These are phyloP conservation scores for Camelina laxa DNA, from an alignment of 345 rosid species.

Conservation along the genomic window DNA sequence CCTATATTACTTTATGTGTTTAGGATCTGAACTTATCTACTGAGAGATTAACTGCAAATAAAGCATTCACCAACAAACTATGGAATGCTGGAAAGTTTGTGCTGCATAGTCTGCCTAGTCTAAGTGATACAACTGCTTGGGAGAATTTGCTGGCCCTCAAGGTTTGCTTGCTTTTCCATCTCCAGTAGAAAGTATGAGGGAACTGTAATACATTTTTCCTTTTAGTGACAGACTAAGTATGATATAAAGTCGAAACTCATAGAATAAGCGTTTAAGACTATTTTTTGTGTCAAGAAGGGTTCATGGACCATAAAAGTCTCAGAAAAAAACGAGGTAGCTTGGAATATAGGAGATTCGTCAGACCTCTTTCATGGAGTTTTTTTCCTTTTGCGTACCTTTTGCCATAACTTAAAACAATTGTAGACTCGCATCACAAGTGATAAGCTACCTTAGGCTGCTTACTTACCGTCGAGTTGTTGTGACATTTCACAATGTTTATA, in stretches of 20 bases:
- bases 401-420: slow-evolving; percentile 11
- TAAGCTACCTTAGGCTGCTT: slow-evolving; percentile 17
- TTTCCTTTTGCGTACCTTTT: slow-evolving; percentile 13
- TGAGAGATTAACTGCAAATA: slow-evolving; percentile 93
- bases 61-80: slow-evolving; percentile 92
- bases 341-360: slow-evolving; percentile 12
- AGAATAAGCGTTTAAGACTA: neutral
- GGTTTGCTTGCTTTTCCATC: slow-evolving; percentile 54
- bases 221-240: slow-evolving; percentile 21
- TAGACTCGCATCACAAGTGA: slow-evolving; percentile 4
- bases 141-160: slow-evolving; percentile 60
- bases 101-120: slow-evolving; percentile 82
- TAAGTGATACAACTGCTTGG: slow-evolving; percentile 72
- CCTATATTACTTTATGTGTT: slow-evolving; percentile 30
- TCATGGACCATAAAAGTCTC: slow-evolving; percentile 16
- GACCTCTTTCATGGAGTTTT: slow-evolving; percentile 17
- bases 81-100: slow-evolving; percentile 99
- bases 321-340: slow-evolving; percentile 11
- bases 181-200: slow-evolving; percentile 17
- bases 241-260: slow-evolving; percentile 3
- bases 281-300: slow-evolving; percentile 22
- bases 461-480: slow-evolving; percentile 4
- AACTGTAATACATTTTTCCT: neutral
- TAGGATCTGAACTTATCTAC: slow-evolving; percentile 94
- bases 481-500: neutral